A percentile compares a stretch with the other conserved stretches of the same genome.
phyloP scores from a whole-genome alignment of 163 green algal species.

The Coccomyxa subellipsoidea region DNA sequence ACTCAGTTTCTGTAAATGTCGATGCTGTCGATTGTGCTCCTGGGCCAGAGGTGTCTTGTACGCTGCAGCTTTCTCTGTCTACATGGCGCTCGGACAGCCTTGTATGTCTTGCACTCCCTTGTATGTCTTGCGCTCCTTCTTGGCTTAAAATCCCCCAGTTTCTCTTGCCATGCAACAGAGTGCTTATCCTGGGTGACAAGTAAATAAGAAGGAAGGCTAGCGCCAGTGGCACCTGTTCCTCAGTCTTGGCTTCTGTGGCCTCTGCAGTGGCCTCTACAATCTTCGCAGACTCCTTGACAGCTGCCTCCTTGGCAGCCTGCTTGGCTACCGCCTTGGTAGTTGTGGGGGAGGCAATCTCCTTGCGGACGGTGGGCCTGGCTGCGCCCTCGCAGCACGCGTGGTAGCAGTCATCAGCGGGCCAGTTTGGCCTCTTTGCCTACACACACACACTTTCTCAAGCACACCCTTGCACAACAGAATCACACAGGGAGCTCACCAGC shows the following conservation, averaged over 20 bases:
- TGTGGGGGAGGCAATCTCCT: background rate
- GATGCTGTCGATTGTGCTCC: background rate
- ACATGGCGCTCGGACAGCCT: too few species aligned
- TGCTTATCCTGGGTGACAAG: too few species aligned
- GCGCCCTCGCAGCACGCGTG: slow-evolving; percentile 11
- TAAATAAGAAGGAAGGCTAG: too few species aligned
- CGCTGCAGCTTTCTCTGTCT: too few species aligned
- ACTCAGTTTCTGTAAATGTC: background rate
- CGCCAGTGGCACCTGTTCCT: background rate
- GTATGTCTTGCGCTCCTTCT: too few species aligned
- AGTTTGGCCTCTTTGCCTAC: slow-evolving; percentile 10
- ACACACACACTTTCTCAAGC: background rate
- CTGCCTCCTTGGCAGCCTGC: background rate
- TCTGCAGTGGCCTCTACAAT: background rate
- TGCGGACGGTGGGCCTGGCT: slow-evolving; percentile 29
- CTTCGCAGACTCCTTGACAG: background rate
- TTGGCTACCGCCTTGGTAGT: background rate
- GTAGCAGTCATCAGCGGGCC: slow-evolving; percentile 16
- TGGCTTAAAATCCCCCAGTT: too few species aligned
- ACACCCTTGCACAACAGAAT: background rate
- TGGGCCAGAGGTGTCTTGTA: background rate
- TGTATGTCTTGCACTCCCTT: too few species aligned
- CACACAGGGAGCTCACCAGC: background rate
- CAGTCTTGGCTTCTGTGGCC: background rate
- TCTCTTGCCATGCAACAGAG: too few species aligned